Percentiles rank a stretch among this genome's conserved stretches.
phyloP scores from a whole-genome alignment of 2,329 filamentous ascomycete genomes.

The Herpotrichia juniperi region DNA sequence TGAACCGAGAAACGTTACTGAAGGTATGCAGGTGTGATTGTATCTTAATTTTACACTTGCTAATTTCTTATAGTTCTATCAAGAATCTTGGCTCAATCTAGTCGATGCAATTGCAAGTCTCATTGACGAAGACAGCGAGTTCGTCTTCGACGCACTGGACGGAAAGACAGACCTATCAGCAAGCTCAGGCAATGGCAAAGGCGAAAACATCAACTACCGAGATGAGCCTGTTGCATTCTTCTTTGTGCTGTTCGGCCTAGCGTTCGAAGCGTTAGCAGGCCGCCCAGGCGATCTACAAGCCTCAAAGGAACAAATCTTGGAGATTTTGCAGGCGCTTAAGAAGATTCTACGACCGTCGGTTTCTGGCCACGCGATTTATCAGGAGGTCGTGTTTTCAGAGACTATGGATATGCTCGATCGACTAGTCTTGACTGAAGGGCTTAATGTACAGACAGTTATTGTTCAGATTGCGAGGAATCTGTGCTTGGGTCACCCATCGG shows the following conservation, averaged over 20 bases:
- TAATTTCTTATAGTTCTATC: slow-evolving; percentile 71
- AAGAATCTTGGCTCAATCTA: slow-evolving; percentile 94
- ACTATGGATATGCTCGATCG: slow-evolving; percentile 96
- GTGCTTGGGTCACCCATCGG: slow-evolving; percentile 89
- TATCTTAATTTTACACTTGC: not conserved
- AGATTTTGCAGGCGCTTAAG: slow-evolving; percentile 88
- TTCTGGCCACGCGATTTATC: slow-evolving; percentile 94
- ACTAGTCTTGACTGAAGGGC: slow-evolving; percentile 86
- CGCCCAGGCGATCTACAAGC: slow-evolving; percentile 74
- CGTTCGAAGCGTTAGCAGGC: slow-evolving; percentile 92
- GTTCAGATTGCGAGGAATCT: slow-evolving; percentile 91
- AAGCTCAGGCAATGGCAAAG: slow-evolving; percentile 58
- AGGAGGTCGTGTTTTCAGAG: slow-evolving; percentile 93
- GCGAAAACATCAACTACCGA: slow-evolving; percentile 88
- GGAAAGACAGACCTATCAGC: slow-evolving; percentile 66
- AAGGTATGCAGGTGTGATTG: slow-evolving; percentile 53
- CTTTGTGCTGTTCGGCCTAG: slow-evolving; percentile 95
- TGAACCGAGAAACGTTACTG: slow-evolving; percentile 91
- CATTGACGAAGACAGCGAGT: slow-evolving; percentile 96
- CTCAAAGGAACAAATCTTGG: slow-evolving; percentile 78
- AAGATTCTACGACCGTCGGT: slow-evolving; percentile 95
- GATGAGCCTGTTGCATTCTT: slow-evolving; percentile 99
- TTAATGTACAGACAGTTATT: slow-evolving; percentile 88
- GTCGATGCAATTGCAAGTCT: slow-evolving; percentile 97
- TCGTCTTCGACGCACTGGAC: slow-evolving; percentile 95